Percentiles rank a stretch among this genome's conserved stretches.
phyloP scores from a whole-genome alignment of 331 rosid genomes.

The Prunus yedoensis region DNA sequence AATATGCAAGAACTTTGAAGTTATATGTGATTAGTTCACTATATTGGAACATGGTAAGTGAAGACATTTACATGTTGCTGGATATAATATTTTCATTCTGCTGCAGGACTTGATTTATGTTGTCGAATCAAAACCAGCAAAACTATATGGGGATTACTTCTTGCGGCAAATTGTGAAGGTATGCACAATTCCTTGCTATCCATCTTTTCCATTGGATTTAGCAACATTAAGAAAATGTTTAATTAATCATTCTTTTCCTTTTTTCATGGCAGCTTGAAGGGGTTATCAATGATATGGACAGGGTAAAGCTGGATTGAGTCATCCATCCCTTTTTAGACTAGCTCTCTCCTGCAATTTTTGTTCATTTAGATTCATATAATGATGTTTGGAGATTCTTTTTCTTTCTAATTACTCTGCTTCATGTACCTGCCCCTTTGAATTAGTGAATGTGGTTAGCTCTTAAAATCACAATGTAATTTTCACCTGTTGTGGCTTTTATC shows the following conservation, averaged over 20 bases:
- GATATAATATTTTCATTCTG: conserved; percentile 19
- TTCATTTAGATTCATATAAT: conserved; percentile 8
- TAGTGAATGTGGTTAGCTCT: conserved; percentile 26
- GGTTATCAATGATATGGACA: conserved; percentile 76
- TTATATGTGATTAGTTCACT: not conserved
- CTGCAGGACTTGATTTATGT: conserved; percentile 75
- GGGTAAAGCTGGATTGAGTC: conserved; percentile 77
- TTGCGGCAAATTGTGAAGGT: conserved; percentile 93
- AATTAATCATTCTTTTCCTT: not conserved
- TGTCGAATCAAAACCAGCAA: conserved; percentile 66
- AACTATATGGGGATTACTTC: conserved; percentile 82
- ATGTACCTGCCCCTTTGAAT: conserved; percentile 11
- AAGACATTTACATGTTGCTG: not conserved
- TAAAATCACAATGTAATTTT: conserved; percentile 6
- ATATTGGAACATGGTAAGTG: not conserved
- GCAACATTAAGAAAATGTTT: not conserved
- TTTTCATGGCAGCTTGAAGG: conserved; percentile 71
- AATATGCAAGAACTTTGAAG: not conserved
- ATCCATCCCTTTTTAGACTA: not conserved
- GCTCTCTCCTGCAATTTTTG: conserved; percentile 6
- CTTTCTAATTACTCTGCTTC: not conserved
- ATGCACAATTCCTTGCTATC: conserved; percentile 16
- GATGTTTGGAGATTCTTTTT: conserved; percentile 1
- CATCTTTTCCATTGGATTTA: not conserved
- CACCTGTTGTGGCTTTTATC: not conserved